Conservation (phyloP, 1,284 basidiomycete genomes). For the Ustilago loliicola region DNA sequence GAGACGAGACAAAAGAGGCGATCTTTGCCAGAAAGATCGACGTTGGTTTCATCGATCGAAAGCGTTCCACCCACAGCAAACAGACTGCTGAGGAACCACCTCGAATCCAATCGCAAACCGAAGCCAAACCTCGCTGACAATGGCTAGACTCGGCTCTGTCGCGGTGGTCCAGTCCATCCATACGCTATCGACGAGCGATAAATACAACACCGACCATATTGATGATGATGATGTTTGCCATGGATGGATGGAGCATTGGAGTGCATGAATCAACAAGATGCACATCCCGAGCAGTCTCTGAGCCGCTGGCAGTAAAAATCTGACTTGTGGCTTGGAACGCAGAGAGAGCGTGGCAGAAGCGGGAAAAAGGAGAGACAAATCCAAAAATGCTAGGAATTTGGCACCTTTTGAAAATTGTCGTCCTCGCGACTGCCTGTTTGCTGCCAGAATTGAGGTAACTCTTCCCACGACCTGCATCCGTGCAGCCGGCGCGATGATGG, state of each 20-base stretch:
- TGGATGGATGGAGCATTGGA: background rate
- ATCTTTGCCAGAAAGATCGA: constrained; percentile 25
- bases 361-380: constrained; percentile 1
- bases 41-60: constrained; percentile 27
- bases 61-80: background rate
- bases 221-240: background rate
- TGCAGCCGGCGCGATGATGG: constrained; percentile 13
- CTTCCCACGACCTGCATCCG: constrained; percentile 25
- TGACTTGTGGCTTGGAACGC: constrained; percentile 13
- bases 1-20: background rate
- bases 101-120: background rate
- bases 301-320: background rate
- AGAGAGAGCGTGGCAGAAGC: background rate
- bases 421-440: background rate
- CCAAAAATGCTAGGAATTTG: constrained; percentile 4
- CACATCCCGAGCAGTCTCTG: background rate
- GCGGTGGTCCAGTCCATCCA: background rate
- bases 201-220: background rate
- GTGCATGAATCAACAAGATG: background rate
- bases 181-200: background rate
- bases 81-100: background rate
- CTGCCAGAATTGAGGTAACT: constrained; percentile 19
- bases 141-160: background rate
- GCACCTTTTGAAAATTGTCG: background rate
- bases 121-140: background rate